Conservation (phyloP, 768 basidiomycete species). For the Boletus insuetus region DNA sequence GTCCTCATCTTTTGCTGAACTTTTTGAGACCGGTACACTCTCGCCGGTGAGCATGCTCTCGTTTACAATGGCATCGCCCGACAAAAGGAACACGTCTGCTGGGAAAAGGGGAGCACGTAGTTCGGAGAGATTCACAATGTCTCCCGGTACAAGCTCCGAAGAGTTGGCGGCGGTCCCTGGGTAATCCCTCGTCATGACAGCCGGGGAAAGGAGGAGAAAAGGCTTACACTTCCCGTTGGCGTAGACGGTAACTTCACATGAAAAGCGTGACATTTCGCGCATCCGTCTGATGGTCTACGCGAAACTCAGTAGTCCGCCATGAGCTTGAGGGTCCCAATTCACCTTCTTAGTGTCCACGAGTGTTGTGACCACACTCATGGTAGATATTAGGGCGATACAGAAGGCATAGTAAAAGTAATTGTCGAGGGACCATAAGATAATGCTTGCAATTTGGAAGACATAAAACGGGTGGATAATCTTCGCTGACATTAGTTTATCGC, state of each 20-base stretch:
- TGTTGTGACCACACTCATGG: slow-evolving; percentile 79
- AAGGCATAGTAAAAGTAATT: slow-evolving; percentile 98
- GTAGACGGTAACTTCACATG: slow-evolving; percentile 71
- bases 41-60: slow-evolving; percentile 99
- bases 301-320: slow-evolving; percentile 3
- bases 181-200: slow-evolving; percentile 1
- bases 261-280: slow-evolving; percentile 93
- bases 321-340: slow-evolving; percentile 9
- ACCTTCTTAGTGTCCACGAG: slow-evolving; percentile 92
- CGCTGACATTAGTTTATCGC: slow-evolving; percentile 1
- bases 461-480: slow-evolving; percentile 97
- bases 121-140: slow-evolving; percentile 85
- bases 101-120: slow-evolving; percentile 74
- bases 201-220: slow-evolving; percentile 4
- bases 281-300: slow-evolving; percentile 84
- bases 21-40: slow-evolving; percentile 94
- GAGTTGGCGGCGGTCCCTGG: slow-evolving; percentile 75
- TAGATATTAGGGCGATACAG: slow-evolving; percentile 90
- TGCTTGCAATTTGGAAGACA: slow-evolving; percentile 95
- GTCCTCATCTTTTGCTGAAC: slow-evolving; percentile 77
- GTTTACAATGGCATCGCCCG: slow-evolving; percentile 96
- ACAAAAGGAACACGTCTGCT: slow-evolving; percentile 87
- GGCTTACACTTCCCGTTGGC: slow-evolving; percentile 68
- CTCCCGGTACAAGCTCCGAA: slow-evolving; percentile 82
- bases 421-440: slow-evolving; percentile 91